Evolutionary conservation across 2,329 filamentous ascomycete species (phyloP).

Genomic region (Pezicula radicicola): DNA sequence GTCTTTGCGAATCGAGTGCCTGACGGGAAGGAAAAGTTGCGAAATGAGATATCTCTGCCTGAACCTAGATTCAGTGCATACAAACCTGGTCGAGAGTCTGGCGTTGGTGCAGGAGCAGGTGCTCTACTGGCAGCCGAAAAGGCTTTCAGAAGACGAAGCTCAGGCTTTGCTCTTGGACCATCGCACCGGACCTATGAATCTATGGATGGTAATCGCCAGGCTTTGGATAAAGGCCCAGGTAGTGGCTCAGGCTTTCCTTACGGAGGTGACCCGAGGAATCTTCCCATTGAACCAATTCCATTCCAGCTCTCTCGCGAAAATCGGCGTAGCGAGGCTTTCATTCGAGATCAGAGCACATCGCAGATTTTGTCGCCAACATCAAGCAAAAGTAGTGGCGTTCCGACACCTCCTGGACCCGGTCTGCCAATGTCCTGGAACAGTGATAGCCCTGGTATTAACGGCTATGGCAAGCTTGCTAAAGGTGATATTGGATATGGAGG

Average conservation of each 20-base stretch:
- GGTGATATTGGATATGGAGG: constrained; percentile 63
- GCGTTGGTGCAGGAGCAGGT: constrained; percentile 32
- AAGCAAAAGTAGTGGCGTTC: constrained; percentile 22
- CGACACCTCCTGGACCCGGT: constrained; percentile 30
- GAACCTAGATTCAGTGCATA: constrained; percentile 86
- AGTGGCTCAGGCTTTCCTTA: constrained; percentile 15
- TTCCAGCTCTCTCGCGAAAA: constrained; percentile 36
- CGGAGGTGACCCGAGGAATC: constrained; percentile 22
- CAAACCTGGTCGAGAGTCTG: constrained; percentile 47
- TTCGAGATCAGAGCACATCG: constrained; percentile 15
- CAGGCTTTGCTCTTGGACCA: constrained; percentile 38
- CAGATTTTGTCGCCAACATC: constrained; percentile 31
- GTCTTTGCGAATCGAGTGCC: constrained; percentile 97
- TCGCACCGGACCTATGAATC: constrained; percentile 22
- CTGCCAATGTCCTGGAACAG: constrained; percentile 21
- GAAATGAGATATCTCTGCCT: constrained; percentile 85
- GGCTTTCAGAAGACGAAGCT: constrained; percentile 54
- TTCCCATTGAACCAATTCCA: constrained; percentile 48
- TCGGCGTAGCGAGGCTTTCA: constrained; percentile 4
- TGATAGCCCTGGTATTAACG: constrained; percentile 23
- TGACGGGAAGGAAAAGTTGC: constrained; percentile 88
- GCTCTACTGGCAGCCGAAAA: constrained; percentile 57
- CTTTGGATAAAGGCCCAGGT: constrained; percentile 19
- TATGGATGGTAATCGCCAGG: constrained; percentile 23
- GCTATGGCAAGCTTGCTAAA: constrained; percentile 67